Evolutionary conservation across 139 green algal species (phyloP), one percentile per base, ranked within the genome.

Genomic region (Closterium sp.): DNA sequence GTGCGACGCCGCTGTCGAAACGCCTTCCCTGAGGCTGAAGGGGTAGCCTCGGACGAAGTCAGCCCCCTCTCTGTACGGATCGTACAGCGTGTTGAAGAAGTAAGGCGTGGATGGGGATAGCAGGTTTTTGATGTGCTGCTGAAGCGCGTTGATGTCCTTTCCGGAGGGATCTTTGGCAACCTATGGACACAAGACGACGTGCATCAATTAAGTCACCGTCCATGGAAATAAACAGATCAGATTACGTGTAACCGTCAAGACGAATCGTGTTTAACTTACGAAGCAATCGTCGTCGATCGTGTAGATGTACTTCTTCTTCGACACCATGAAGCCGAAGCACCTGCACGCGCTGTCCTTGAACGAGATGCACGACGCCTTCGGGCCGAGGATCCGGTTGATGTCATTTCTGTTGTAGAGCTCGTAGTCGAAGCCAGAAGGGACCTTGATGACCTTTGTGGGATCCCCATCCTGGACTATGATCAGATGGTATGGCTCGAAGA

Each of bases 81-180:
- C 97, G 94, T 99, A 99, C 83, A 99, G 95, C 0, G 97, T 99
- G 96, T 99, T 99, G 96, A 99, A 99, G 95, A 99, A 99, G 95
- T 97, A 97, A 1, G 97, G 97, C 0, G 97, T 99, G 12, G 97
- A 97, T 19, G 98, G 98, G 6, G 95, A 96, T 7, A 98, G 93
- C 90, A 99, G 93, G 95, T 99, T 99, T 34, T 95, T 95, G 90
- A 99, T 97, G 95, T 99, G 97, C 96, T 99, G 97, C 95, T 98
- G 92, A 91, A 99, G 92, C 3, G 98, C 97, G 93, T 99, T 97
- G 95, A 99, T 98, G 88, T 98, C 95, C 92, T 98, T 95, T 4
- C 91, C 92, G 64, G 88, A 89, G 1, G 91, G 92, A 95, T 94
- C 91, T 87, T 95, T 94, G n/a, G 91, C 91, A 66, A 94, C 92